phyloP scores from a whole-genome alignment of 257 asterid genomes.

The Scutellaria minor region DNA sequence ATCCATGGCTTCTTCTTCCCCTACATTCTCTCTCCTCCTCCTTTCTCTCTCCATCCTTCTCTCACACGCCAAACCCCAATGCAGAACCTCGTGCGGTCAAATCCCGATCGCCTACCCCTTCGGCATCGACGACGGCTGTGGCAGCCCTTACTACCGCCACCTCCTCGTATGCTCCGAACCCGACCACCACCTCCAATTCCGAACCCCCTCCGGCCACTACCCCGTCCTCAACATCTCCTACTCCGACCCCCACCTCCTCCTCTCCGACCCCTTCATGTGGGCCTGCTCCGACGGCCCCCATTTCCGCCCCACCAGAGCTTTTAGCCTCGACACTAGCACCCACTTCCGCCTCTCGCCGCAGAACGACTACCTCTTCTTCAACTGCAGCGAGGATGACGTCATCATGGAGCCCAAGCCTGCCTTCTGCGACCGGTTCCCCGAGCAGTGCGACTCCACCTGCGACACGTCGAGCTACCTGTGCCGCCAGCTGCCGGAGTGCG shows the following conservation, averaged over 20 bases:
- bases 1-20: slow-evolving; percentile 38
- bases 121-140: slow-evolving; percentile 92
- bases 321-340: slow-evolving; percentile 83
- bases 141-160: slow-evolving; percentile 76
- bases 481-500: slow-evolving; percentile 74
- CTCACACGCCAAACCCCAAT: slow-evolving; percentile 38
- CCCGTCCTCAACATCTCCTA: slow-evolving; percentile 67
- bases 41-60: slow-evolving; percentile 22
- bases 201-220: slow-evolving; percentile 85
- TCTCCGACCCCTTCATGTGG: slow-evolving; percentile 86
- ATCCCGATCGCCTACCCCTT: slow-evolving; percentile 81
- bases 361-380: slow-evolving; percentile 89
- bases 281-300: slow-evolving; percentile 61
- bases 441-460: slow-evolving; percentile 89
- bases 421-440: slow-evolving; percentile 84
- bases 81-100: slow-evolving; percentile 75
- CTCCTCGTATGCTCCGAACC: slow-evolving; percentile 65
- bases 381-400: slow-evolving; percentile 76
- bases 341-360: slow-evolving; percentile 66
- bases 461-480: slow-evolving; percentile 86
- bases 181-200: slow-evolving; percentile 53
- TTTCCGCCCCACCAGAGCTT: slow-evolving; percentile 77
- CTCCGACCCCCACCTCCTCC: slow-evolving; percentile 75
- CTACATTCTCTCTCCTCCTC: neutral
- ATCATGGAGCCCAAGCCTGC: slow-evolving; percentile 71